A percentile compares a stretch with the other conserved stretches of the same genome.
phyloP scores from a whole-genome alignment of 225 moss, liverwort and hornwort species.

The Sphagnum contortum region DNA sequence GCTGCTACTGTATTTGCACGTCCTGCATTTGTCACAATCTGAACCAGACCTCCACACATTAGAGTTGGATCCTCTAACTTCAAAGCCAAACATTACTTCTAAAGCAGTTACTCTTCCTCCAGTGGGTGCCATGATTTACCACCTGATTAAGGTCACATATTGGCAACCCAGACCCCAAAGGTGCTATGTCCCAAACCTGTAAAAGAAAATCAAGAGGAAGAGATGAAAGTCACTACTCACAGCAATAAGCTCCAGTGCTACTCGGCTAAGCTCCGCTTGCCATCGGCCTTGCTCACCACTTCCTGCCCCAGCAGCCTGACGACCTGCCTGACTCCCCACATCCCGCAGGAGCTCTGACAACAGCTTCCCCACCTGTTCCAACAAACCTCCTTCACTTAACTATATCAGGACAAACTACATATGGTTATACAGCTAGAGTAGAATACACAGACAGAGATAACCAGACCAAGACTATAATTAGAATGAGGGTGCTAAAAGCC shows the following conservation, averaged over 20 bases:
- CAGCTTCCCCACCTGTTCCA: conserved; percentile 80
- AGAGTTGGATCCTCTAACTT: background rate
- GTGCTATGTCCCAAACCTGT: too few relatives aligned
- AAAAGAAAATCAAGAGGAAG: too few relatives aligned
- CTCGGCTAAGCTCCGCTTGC: conserved; percentile 96
- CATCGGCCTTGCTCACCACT: conserved; percentile 94
- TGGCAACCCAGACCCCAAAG: too few relatives aligned
- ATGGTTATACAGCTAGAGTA: too few relatives aligned
- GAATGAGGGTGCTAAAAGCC: too few relatives aligned
- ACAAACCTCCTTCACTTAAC: background rate
- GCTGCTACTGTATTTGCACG: conserved; percentile 96
- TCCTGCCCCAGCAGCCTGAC: conserved; percentile 67
- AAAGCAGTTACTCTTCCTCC: too few relatives aligned
- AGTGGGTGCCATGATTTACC: too few relatives aligned
- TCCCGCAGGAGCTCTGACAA: conserved; percentile 89
- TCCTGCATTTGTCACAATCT: conserved; percentile 98
- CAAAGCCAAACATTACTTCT: too few relatives aligned
- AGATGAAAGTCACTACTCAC: conserved; percentile 22
- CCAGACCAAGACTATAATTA: too few relatives aligned
- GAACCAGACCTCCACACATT: conserved; percentile 3
- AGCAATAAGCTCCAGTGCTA: conserved; percentile 91
- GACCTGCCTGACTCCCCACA: conserved; percentile 78
- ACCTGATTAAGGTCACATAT: too few relatives aligned
- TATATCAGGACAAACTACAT: too few relatives aligned
- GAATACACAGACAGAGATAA: too few relatives aligned